Percentiles rank a stretch among this genome's conserved stretches.
Evolutionary conservation across 768 basidiomycete genomes (phyloP).

Genomic region (Termitomyces sp.): DNA sequence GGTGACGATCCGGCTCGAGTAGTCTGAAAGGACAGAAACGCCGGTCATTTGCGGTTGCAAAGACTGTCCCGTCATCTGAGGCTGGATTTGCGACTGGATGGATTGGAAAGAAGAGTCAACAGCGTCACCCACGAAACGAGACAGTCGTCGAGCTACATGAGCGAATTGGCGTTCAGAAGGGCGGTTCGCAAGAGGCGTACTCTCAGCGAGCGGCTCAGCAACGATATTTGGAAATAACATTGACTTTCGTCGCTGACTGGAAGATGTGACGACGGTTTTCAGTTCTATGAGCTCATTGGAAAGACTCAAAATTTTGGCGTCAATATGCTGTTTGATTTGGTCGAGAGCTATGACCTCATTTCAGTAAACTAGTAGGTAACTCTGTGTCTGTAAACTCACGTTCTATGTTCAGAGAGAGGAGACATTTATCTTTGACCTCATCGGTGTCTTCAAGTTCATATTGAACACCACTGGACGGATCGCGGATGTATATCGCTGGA

Average conservation of each 20-base stretch:
- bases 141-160: slow-evolving; percentile 65
- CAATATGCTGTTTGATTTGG: slow-evolving; percentile 98
- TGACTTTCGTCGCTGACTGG: slow-evolving; percentile 43
- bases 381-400: slow-evolving; percentile 47
- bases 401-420: slow-evolving; percentile 93
- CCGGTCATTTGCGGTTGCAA: slow-evolving; percentile 72
- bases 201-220: slow-evolving; percentile 54
- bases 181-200: slow-evolving; percentile 57
- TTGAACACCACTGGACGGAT: slow-evolving; percentile 86
- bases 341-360: slow-evolving; percentile 65
- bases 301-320: slow-evolving; percentile 78
- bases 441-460: slow-evolving; percentile 95
- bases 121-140: slow-evolving; percentile 55
- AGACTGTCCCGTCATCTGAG: slow-evolving; percentile 64
- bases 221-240: slow-evolving; percentile 39
- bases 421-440: slow-evolving; percentile 83
- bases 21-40: slow-evolving; percentile 66
- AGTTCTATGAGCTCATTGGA: slow-evolving; percentile 91
- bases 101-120: slow-evolving; percentile 19
- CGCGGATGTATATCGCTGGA: slow-evolving; percentile 92
- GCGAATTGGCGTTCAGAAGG: slow-evolving; percentile 75
- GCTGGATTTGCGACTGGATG: slow-evolving; percentile 31
- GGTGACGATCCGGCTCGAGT: slow-evolving; percentile 64
- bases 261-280: slow-evolving; percentile 50
- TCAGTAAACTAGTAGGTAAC: not conserved